Evolutionary conservation across 345 rosid species (phyloP).

Genomic region (Ricinus communis): DNA sequence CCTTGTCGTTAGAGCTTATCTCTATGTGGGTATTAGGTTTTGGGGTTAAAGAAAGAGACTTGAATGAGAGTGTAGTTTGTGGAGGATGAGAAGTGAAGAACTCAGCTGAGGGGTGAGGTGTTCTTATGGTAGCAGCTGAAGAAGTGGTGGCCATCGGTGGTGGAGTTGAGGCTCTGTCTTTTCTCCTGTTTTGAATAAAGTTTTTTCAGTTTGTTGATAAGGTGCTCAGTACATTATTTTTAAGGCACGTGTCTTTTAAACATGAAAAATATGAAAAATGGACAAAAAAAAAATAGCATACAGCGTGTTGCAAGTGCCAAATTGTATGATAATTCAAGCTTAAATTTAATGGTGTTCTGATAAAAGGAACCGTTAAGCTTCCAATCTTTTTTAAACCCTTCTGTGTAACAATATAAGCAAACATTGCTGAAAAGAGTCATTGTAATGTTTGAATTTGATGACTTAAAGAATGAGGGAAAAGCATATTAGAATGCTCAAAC

Average conservation of each 20-base stretch:
- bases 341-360: too few relatives aligned
- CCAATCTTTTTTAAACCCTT: too few relatives aligned
- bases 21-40: not conserved
- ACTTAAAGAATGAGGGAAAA: too few relatives aligned
- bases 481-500: too few relatives aligned
- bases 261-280: not conserved
- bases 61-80: not conserved
- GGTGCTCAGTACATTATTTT: not conserved
- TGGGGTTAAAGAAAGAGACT: not conserved
- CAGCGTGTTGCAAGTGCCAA: too few relatives aligned
- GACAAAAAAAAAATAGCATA: not conserved
- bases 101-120: constrained; percentile 9
- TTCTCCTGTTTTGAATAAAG: not conserved
- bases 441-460: too few relatives aligned
- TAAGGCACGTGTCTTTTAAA: not conserved
- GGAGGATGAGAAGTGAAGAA: constrained; percentile 1
- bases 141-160: constrained; percentile 20
- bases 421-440: too few relatives aligned
- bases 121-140: constrained; percentile 4
- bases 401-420: too few relatives aligned
- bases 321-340: too few relatives aligned
- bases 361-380: too few relatives aligned
- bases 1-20: not conserved
- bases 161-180: not conserved
- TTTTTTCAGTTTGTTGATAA: not conserved